Percentiles rank a stretch among this genome's conserved stretches.
Conservation (phyloP, 2,329 filamentous ascomycete species). For the Apiospora marii region DNA sequence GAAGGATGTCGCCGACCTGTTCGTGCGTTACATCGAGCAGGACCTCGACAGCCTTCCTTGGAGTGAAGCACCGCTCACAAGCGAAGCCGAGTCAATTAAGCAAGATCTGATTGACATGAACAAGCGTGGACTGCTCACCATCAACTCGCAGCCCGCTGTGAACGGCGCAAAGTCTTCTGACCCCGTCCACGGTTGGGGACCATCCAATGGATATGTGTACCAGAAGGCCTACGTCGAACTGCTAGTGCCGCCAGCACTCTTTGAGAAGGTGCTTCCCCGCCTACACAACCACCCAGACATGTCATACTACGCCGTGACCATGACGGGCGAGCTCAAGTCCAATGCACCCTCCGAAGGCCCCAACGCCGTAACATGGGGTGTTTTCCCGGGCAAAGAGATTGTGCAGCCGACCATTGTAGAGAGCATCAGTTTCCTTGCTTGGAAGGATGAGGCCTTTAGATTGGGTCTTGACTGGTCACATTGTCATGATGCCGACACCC, state of each 20-base stretch:
- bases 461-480: slow-evolving; percentile 93
- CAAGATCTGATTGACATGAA: slow-evolving; percentile 83
- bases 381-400: slow-evolving; percentile 98
- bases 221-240: slow-evolving; percentile 98
- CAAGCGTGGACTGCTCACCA: slow-evolving; percentile 84
- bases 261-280: slow-evolving; percentile 77
- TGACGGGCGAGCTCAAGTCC: slow-evolving; percentile 80
- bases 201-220: slow-evolving; percentile 94
- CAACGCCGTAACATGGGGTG: slow-evolving; percentile 99
- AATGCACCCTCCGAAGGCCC: slow-evolving; percentile 87
- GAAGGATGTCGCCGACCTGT: slow-evolving; percentile 81
- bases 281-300: slow-evolving; percentile 82
- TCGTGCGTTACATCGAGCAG: slow-evolving; percentile 84
- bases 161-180: slow-evolving; percentile 89
- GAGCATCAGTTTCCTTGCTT: slow-evolving; percentile 95
- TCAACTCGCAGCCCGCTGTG: slow-evolving; percentile 97
- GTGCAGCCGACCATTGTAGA: slow-evolving; percentile 99
- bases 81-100: slow-evolving; percentile 82
- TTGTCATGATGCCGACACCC: slow-evolving; percentile 80
- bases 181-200: slow-evolving; percentile 91
- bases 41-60: slow-evolving; percentile 86
- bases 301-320: slow-evolving; percentile 94
- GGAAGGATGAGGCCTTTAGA: slow-evolving; percentile 97
- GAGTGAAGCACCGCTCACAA: slow-evolving; percentile 88
- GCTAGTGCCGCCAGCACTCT: slow-evolving; percentile 81